Conservation (phyloP, 2,329 filamentous ascomycete genomes). For the Cladophialophora chaetospira region DNA sequence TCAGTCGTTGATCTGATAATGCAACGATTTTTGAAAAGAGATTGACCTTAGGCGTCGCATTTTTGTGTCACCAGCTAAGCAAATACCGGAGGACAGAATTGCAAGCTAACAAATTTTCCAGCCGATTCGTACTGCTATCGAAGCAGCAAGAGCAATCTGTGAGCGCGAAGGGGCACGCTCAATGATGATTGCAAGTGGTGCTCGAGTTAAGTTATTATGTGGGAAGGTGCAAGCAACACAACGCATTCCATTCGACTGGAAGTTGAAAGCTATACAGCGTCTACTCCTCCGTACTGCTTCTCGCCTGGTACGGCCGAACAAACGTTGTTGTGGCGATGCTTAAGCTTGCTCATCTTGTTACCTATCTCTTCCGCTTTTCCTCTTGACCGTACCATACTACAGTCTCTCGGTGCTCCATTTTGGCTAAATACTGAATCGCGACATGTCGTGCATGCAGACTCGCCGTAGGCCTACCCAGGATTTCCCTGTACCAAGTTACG, state of each 20-base stretch:
- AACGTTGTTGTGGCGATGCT: too few species aligned
- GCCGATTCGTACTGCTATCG: constrained; percentile 9
- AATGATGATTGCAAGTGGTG: too few species aligned
- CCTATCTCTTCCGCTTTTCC: neutral
- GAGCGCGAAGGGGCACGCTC: neutral
- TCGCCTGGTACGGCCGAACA: too few species aligned
- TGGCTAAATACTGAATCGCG: constrained; percentile 1
- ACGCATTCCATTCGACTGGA: too few species aligned
- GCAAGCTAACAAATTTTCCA: neutral
- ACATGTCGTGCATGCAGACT: too few species aligned
- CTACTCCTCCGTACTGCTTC: neutral
- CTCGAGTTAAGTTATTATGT: too few species aligned
- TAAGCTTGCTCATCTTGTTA: neutral
- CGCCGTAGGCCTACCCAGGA: too few species aligned
- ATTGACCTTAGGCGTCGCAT: too few species aligned
- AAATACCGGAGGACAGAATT: too few species aligned
- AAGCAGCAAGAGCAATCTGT: neutral
- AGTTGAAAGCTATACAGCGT: neutral
- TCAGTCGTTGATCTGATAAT: neutral
- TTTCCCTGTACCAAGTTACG: neutral
- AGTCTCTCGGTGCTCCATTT: neutral
- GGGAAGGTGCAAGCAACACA: neutral
- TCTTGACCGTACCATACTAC: too few species aligned
- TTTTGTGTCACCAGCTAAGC: too few species aligned
- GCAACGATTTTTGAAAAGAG: too few species aligned